These are phyloP conservation scores for Naumovozyma baii DNA, from an alignment of 805 yeast genomes.

Conservation along the genomic window DNA sequence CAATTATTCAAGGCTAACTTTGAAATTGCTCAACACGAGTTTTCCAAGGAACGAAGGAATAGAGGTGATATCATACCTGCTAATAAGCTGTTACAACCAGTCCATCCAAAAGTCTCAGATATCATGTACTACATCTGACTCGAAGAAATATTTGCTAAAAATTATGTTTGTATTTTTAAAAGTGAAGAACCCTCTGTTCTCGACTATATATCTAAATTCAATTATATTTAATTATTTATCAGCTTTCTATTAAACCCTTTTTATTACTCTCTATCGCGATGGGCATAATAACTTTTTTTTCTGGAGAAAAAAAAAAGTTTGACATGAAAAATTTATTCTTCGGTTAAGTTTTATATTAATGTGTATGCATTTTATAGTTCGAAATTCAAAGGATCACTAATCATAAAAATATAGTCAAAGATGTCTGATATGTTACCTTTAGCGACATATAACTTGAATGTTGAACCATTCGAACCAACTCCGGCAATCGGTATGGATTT, in stretches of 20 bases:
- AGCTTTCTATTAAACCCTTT: too few relatives aligned
- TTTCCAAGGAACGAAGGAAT: constrained; percentile 6
- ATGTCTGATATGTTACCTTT: constrained; percentile 76
- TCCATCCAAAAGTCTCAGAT: constrained; percentile 12
- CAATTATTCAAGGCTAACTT: constrained; percentile 16
- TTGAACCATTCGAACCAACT: constrained; percentile 78
- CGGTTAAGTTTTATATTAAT: too few relatives aligned
- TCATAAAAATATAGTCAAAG: not conserved
- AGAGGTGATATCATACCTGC: constrained; percentile 8
- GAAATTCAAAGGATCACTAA: too few relatives aligned
- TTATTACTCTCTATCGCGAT: too few relatives aligned
- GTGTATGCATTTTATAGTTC: too few relatives aligned
- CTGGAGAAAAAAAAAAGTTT: too few relatives aligned
- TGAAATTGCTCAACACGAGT: constrained; percentile 8
- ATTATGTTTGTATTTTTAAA: too few relatives aligned
- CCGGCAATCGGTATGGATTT: constrained; percentile 79
- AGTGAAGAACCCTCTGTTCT: too few relatives aligned
- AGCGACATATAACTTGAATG: constrained; percentile 76
- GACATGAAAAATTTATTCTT: too few relatives aligned
- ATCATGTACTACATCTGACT: constrained; percentile 16
- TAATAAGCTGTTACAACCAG: constrained; percentile 7
- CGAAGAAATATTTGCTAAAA: not conserved
- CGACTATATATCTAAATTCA: too few relatives aligned
- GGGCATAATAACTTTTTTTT: too few relatives aligned
- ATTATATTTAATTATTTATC: too few relatives aligned